Percentiles rank a stretch among this genome's conserved stretches.
phyloP scores from a whole-genome alignment of 2,329 filamentous ascomycete genomes.

The Botrytis sinoallii region DNA sequence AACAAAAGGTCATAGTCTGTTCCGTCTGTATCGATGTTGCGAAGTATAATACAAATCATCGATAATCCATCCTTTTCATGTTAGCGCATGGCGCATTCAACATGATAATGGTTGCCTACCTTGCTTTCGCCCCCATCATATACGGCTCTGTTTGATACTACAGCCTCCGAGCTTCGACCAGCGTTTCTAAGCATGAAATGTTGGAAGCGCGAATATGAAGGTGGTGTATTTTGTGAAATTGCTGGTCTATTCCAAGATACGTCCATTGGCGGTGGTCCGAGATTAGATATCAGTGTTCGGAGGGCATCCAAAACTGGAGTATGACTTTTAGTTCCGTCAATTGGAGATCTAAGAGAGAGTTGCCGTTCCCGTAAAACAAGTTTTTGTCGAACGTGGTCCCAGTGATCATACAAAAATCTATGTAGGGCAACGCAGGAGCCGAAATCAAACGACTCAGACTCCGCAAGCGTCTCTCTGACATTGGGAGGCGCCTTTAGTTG shows the following conservation, averaged over 20 bases:
- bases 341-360: constrained; percentile 54
- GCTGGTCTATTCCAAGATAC: constrained; percentile 68
- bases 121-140: constrained; percentile 71
- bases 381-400: constrained; percentile 66
- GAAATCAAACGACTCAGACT: constrained; percentile 60
- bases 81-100: not conserved
- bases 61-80: constrained; percentile 57
- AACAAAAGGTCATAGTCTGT: constrained; percentile 64
- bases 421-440: constrained; percentile 68
- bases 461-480: constrained; percentile 43
- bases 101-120: constrained; percentile 37
- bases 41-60: constrained; percentile 66
- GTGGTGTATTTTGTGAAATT: constrained; percentile 61
- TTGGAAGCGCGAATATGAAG: constrained; percentile 65
- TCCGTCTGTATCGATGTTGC: constrained; percentile 63
- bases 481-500: constrained; percentile 46
- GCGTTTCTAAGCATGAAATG: constrained; percentile 71
- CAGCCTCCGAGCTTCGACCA: constrained; percentile 61
- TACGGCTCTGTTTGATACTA: constrained; percentile 61
- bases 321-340: constrained; percentile 50
- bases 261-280: constrained; percentile 64
- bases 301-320: constrained; percentile 59
- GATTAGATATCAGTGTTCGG: constrained; percentile 60
- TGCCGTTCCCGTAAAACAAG: constrained; percentile 58
- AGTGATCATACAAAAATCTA: constrained; percentile 67